Evolutionary conservation across 1,284 basidiomycete species (phyloP), one percentile per base, ranked within the genome.

Genomic region (Thecaphora frezii): DNA sequence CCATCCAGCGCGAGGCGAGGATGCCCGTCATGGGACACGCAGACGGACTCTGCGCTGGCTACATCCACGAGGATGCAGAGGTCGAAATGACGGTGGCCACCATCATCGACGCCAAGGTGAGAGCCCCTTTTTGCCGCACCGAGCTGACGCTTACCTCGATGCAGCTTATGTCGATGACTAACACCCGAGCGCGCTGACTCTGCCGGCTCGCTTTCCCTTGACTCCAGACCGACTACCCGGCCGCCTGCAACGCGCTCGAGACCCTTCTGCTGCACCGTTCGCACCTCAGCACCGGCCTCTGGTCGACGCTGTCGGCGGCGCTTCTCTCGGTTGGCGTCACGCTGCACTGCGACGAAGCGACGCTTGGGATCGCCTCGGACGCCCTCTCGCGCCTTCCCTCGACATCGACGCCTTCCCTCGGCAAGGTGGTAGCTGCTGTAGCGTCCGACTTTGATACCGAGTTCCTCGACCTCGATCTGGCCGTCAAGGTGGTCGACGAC

Each of bases 11-110:
- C 58, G 86, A 84, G 61, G 96, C 94, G 0, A 84, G 89, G 51
- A 97, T 99, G 64, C 89, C 96, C 1, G 96, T 99, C 43, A 97
- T 98, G 93, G 96, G 96, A 1, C 96, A 99, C 76, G 94, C 96
- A 4, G 94, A 98, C 79, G 94, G 94, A 0, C 82, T 97, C 10
- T 98, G 94, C 79, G 85, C 87, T 5, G 87, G 93, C 1, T 97
- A 89, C 79, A 81, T 98, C 3, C 94, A 99, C 79, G 86, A 89
- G 65, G 84, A 84, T 36, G 94, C 93, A 0, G 85, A 89, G 67
- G 71, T 83, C 41, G 84, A 86, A 44, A 96, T 92, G 79, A 90
- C 92, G 0, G 81, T 89, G 33, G 84, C 91, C 16, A 84, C 97
- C 9, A 86, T 89, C 0, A 82, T 96, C 5, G 96, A 99, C 80